phyloP scores from a whole-genome alignment of 2,329 filamentous ascomycete species.

The Colletotrichum lindemuthianum region DNA sequence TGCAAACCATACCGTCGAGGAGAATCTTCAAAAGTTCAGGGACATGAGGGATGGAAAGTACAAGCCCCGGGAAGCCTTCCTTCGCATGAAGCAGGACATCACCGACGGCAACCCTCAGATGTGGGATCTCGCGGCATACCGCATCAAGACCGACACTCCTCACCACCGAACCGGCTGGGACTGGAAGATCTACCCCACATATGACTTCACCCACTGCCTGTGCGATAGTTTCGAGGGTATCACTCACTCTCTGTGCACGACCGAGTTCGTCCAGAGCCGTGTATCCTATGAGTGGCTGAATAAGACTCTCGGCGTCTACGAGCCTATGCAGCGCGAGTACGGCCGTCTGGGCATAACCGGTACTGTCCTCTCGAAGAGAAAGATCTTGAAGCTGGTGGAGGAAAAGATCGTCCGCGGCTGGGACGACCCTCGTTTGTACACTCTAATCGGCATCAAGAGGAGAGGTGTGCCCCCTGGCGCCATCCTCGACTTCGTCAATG shows the following conservation, averaged over 20 bases:
- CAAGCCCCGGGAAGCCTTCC: slow-evolving; percentile 81
- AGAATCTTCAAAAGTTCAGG: slow-evolving; percentile 84
- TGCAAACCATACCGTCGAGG: slow-evolving; percentile 77
- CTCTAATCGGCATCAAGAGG: slow-evolving; percentile 83
- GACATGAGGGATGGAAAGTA: slow-evolving; percentile 94
- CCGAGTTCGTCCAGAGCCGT: slow-evolving; percentile 86
- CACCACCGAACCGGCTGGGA: slow-evolving; percentile 83
- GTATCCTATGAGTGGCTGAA: slow-evolving; percentile 93
- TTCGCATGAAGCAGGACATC: slow-evolving; percentile 94
- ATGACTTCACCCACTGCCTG: slow-evolving; percentile 87
- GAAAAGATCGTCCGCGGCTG: slow-evolving; percentile 84
- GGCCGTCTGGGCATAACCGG: slow-evolving; percentile 64
- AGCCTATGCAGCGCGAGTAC: slow-evolving; percentile 94
- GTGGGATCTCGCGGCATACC: slow-evolving; percentile 95
- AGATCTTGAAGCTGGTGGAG: slow-evolving; percentile 81
- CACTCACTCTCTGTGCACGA: slow-evolving; percentile 92
- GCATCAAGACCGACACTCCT: slow-evolving; percentile 75
- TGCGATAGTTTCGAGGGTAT: slow-evolving; percentile 94
- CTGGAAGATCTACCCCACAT: slow-evolving; percentile 93
- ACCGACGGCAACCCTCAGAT: slow-evolving; percentile 89
- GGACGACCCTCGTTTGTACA: slow-evolving; percentile 93
- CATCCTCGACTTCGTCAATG: slow-evolving; percentile 88
- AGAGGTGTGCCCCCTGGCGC: slow-evolving; percentile 89
- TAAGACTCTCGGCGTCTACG: slow-evolving; percentile 79
- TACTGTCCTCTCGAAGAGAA: slow-evolving; percentile 87